Conservation (phyloP, 139 green algal species). For the Tetraselmis striata region DNA sequence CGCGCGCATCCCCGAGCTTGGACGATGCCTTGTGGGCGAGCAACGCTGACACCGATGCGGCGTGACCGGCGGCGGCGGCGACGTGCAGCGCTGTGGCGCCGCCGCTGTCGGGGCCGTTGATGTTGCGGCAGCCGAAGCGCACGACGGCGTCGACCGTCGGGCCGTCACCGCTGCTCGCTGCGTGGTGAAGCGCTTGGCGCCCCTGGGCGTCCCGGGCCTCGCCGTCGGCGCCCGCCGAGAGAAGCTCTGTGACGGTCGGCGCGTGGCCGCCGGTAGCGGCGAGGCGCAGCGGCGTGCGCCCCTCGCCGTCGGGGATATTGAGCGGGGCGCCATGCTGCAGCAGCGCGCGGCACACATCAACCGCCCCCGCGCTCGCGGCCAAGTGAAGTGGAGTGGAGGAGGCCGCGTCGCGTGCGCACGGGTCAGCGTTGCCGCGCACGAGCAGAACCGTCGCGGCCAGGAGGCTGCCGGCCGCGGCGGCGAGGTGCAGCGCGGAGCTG, state of each 20-base stretch:
- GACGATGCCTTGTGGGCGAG: not conserved
- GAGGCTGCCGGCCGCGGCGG: not conserved
- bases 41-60: not conserved
- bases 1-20: not conserved
- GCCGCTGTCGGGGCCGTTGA: not conserved
- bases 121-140: not conserved
- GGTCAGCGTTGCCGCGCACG: not conserved
- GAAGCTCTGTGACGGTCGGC: not conserved
- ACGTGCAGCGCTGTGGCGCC: not conserved
- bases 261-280: not conserved
- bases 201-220: not conserved
- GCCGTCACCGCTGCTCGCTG: not conserved
- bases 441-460: not conserved
- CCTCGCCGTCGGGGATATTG: not conserved
- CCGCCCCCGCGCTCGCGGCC: no score
- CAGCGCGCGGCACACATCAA: not conserved
- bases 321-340: not conserved
- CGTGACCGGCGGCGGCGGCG: not conserved
- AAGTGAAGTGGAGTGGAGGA: not conserved
- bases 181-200: not conserved
- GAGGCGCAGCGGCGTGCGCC: slow-evolving; percentile 5
- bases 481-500: not conserved
- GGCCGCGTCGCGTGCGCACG: not conserved
- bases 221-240: not conserved
- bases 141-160: not conserved